Evolutionary conservation across 257 asterid genomes (phyloP), one percentile per base, ranked within the genome.

Genomic region (Voacanga thouarsii): DNA sequence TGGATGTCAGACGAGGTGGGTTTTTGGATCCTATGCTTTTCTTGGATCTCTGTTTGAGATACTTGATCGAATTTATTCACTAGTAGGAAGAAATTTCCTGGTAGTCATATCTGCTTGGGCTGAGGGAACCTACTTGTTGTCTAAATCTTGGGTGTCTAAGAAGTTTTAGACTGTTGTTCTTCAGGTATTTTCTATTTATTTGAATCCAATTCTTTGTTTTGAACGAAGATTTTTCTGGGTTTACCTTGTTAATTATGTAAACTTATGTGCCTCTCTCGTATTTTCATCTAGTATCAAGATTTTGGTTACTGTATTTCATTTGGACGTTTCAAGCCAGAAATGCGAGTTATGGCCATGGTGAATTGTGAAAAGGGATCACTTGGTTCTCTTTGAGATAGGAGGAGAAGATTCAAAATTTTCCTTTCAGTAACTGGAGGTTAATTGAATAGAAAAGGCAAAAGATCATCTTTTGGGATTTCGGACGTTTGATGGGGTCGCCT

Each of bases 401-500:
- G 56, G 21, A 33, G 33, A 26, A 41, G 44, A 4, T 14, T 51
- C 15, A 23, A 30, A 24, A 3, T 39, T 45, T 72, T 63, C 19
- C 59, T 53, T 63, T 64, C 19, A n/a, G 56, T 76, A 56, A 60
- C 51, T 33, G 23, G 61, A 64, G 49, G 33, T 45, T 51, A 10
- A 24, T 26, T 57, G 49, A 43, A 57, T n/a, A 23, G 26, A 18
- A 23, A 33, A 37, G 30, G 55, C 3, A 12, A 41, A 19, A 21
- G 33, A 63, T 30, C 10, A 7, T 43, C 63, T 71, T 50, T 15
- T 63, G 12, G 44, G 30, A 8, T 63, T 41, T 44, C 50, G 55
- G 59, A 67, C 24, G 39, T 79, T 78, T 80, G 84, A 94, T 94
- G 98, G 91, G 79, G 45, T 91, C 95, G 33, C 76, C 90, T 63